Conservation (phyloP, 495 filamentous ascomycete species). For the Aspergillus mulundensis region DNA sequence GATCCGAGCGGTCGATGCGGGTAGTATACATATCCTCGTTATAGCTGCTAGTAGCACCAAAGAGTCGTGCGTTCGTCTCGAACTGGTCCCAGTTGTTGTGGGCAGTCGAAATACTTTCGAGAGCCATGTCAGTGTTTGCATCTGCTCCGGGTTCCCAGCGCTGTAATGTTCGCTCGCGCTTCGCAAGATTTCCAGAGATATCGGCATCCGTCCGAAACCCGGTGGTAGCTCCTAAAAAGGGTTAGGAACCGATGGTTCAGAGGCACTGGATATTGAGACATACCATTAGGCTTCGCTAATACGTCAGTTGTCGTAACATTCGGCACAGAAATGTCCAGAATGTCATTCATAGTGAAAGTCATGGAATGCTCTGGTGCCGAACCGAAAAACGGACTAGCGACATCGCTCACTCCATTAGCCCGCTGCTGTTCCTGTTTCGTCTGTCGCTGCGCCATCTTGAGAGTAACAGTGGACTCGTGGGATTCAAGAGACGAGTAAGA, state of each 20-base stretch:
- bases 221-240: constrained; percentile 38
- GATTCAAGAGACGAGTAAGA: constrained; percentile 55
- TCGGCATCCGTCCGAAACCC: constrained; percentile 84
- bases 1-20: constrained; percentile 74
- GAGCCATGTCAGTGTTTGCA: constrained; percentile 57
- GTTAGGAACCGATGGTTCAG: not conserved
- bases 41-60: constrained; percentile 82
- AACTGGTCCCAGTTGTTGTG: constrained; percentile 85
- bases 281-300: constrained; percentile 70
- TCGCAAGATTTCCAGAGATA: constrained; percentile 69
- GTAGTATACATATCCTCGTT: constrained; percentile 96
- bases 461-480: constrained; percentile 57
- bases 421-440: constrained; percentile 43
- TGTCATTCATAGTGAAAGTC: constrained; percentile 76
- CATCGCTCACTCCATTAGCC: constrained; percentile 53
- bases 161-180: constrained; percentile 73
- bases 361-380: constrained; percentile 62
- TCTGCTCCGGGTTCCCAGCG: constrained; percentile 73
- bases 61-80: constrained; percentile 78
- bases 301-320: constrained; percentile 49
- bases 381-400: constrained; percentile 54
- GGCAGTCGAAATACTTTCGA: constrained; percentile 53
- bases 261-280: not conserved
- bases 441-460: constrained; percentile 80
- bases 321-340: constrained; percentile 60